Percentiles rank a stretch among this genome's conserved stretches.
Conservation (phyloP, 768 basidiomycete species). For the Rhizopogon vulgaris region DNA sequence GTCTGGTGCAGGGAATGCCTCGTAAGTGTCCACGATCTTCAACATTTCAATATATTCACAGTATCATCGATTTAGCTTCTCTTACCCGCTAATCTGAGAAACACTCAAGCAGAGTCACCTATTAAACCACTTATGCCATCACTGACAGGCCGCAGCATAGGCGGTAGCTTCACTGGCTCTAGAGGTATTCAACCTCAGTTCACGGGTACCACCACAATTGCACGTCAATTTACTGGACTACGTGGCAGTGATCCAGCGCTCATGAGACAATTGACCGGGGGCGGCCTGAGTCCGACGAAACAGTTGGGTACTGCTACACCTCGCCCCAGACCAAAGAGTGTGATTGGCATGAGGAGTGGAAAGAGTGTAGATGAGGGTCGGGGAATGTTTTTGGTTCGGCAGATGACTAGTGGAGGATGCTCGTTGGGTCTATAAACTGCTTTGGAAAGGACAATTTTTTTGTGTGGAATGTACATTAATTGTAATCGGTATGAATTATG, state of each 20-base stretch:
- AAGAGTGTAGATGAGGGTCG: conserved; percentile 63
- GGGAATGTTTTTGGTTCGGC: conserved; percentile 68
- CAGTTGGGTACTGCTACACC: conserved; percentile 39
- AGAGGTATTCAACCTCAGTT: conserved; percentile 45
- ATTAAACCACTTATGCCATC: conserved; percentile 40
- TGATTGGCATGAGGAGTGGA: conserved; percentile 60
- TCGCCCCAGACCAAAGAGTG: conserved; percentile 70
- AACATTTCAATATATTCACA: conserved; percentile 3
- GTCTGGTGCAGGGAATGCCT: conserved; percentile 85
- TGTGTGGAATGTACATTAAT: not conserved
- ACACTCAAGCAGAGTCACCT: conserved; percentile 48
- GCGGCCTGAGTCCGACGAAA: conserved; percentile 68
- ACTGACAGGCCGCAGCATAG: conserved; percentile 33
- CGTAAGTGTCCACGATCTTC: conserved; percentile 35
- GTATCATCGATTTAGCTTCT: conserved; percentile 38
- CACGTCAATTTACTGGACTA: conserved; percentile 68
- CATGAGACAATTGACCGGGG: conserved; percentile 58
- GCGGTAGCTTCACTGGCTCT: conserved; percentile 14
- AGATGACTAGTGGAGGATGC: conserved; percentile 59
- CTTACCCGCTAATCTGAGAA: conserved; percentile 41
- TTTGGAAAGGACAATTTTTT: not conserved
- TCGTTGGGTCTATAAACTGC: conserved; percentile 17
- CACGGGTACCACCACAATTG: conserved; percentile 68
- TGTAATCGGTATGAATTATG: not conserved
- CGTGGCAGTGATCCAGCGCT: conserved; percentile 32